Evolutionary conservation across 305 asterid genomes (phyloP).

Genomic region (Fraxinus latifolia): DNA sequence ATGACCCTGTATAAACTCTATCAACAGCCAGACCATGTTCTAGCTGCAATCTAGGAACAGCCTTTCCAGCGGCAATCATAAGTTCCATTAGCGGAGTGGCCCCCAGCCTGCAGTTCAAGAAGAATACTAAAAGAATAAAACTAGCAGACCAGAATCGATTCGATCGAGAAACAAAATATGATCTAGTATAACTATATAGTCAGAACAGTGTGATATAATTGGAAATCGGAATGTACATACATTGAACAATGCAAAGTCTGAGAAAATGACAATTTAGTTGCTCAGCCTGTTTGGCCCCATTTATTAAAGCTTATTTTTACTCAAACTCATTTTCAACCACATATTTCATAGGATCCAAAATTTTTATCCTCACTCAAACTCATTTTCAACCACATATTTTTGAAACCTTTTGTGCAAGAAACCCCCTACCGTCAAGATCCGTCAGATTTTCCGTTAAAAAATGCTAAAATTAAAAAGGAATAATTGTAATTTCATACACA

Average conservation of each 20-base stretch:
- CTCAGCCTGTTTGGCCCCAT: background rate
- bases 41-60: conserved; percentile 81
- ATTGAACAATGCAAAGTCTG: background rate
- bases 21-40: conserved; percentile 98
- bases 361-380: background rate
- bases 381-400: background rate
- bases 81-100: conserved; percentile 91
- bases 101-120: conserved; percentile 68
- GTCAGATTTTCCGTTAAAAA: too few relatives aligned
- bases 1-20: conserved; percentile 95
- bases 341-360: background rate
- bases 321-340: background rate
- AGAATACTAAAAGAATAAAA: conserved; percentile 13
- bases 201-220: background rate
- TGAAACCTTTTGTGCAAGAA: too few relatives aligned
- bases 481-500: too few relatives aligned
- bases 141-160: background rate
- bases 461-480: too few relatives aligned
- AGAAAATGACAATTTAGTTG: background rate
- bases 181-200: background rate
- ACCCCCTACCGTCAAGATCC: too few relatives aligned
- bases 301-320: background rate
- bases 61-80: conserved; percentile 95
- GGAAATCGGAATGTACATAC: background rate
- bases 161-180: background rate